Base-by-base conservation (phyloP, 1,284 basidiomycete species). In the Moniliophthora roreri region DNA sequence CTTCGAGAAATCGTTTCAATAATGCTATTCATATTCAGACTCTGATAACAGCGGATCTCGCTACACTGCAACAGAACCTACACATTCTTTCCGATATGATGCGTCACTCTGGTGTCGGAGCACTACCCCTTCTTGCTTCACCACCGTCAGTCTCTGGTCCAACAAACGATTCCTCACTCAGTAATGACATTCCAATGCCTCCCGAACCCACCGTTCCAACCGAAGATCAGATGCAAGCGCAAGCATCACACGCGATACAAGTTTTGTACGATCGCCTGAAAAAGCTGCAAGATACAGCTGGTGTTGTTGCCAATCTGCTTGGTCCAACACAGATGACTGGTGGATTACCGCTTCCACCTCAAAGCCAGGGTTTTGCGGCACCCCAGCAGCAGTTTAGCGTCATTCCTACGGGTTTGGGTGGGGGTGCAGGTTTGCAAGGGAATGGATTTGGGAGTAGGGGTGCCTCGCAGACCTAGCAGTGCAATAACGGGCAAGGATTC, bases 61-160 rank as follows among this genome's bases (percentile, higher is more conserved):
- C 63, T 2, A 65, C 72, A 2, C 66, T 83, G 24, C 79, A 77
- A 54, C 75, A 80, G 58, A 67, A 72, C 9, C 60, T 84, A 1
- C 63, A 71, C 13, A 52, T 67, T 3, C 65, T 83, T 26, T 64
- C 69, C n/a, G 76, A 80, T 10, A 54, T 74, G 24, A 69, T 84
- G 54, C 69, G 72, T 0, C 72, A 76, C 41, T 76, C 76, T 1
- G 83, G 81, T 34, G 73, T 82, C 20, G 81, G 80, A 1, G 78
- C 76, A 1, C 68, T 83, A 3, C 58, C 79, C 4, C 56, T 75
- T 0, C 49, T 62, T 1, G 48, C 54, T 24, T n/a, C 47, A 42
- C 50, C 51, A 20, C 47, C 56, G 60, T 20, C 64, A 63, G 44
- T 50, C 62, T 16, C 58, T 64, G 15, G 60, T 57, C 40, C 57